Evolutionary conservation across 257 asterid genomes (phyloP), one percentile per base, ranked within the genome.

Genomic region (Gardenia jasminoides): DNA sequence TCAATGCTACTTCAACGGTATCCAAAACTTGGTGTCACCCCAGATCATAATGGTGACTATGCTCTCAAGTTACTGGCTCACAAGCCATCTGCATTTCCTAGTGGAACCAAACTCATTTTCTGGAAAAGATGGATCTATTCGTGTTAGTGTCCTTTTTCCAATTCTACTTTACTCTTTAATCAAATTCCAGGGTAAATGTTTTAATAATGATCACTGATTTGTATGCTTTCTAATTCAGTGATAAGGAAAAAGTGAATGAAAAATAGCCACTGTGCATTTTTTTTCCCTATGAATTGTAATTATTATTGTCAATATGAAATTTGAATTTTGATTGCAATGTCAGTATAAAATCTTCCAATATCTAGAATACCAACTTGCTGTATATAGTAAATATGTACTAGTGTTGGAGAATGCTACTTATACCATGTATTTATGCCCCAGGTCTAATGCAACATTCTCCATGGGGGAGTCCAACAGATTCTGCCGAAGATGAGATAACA

Each of bases 71-170:
- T 87, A 66, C 81, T 81, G 80, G 83, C 91, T 81, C 85, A 85
- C 36, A 87, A 83, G 81, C 87, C 90, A 65, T 85, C 87, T 76
- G 86, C 89, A 70, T 87, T 87, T 67, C 89, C 70, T 26, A 87
- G 87, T 64, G 91, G 88, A 41, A 79, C 78, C 0, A 50, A 79
- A 54, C 48, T 73, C 52, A 10, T 44, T 7, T 70, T 83, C 8
- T 85, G 87, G 91, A 81, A 85, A 73, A 74, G 46, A 67, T 83
- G 83, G 67, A 81, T 87, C 80, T 81, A 87, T 59, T 30, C 54
- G 9, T 77, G 91, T 87, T 73, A 87, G 91, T 44, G 54, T 54
- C 67, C 52, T 24, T 75, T 24, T 19, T 12, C 2, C 12, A 17
- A 30, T 72, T 54, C 33, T 52, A 5, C 54, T 10, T 52, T 48